Evolutionary conservation across 768 basidiomycete genomes (phyloP).

Genomic region (Amanita rimosa): DNA sequence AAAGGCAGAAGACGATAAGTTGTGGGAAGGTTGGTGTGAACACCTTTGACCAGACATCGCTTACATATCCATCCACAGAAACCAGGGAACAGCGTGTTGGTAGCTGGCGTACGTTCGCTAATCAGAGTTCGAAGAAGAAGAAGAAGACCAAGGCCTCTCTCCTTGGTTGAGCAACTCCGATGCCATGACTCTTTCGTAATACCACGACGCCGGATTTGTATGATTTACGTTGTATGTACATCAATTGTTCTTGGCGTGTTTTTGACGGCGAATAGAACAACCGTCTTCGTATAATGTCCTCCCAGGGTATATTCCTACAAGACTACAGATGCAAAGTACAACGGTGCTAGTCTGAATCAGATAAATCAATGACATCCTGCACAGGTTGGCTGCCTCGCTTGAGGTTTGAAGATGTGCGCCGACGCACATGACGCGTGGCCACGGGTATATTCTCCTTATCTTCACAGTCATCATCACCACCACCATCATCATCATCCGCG

Average conservation of each 20-base stretch:
- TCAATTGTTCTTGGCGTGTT: conserved; percentile 5
- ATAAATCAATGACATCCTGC: conserved; percentile 49
- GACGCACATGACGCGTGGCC: conserved; percentile 6
- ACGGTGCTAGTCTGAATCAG: conserved; percentile 28
- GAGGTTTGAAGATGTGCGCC: background rate
- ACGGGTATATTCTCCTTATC: conserved; percentile 7
- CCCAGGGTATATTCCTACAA: conserved; percentile 1
- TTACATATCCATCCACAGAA: conserved; percentile 27
- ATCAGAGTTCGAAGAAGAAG: conserved; percentile 63
- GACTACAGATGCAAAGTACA: background rate
- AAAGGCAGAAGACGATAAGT: conserved; percentile 80
- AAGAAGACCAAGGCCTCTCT: conserved; percentile 62
- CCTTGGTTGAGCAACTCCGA: conserved; percentile 47
- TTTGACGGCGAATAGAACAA: conserved; percentile 4
- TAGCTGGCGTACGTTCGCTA: conserved; percentile 71
- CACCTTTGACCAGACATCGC: background rate
- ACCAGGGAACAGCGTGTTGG: conserved; percentile 73
- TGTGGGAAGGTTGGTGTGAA: conserved; percentile 73
- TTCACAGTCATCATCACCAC: conserved; percentile 1
- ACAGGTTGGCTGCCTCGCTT: background rate
- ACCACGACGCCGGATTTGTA: conserved; percentile 4
- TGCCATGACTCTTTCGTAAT: too few relatives aligned
- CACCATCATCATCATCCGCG: background rate
- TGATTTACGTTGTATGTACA: conserved; percentile 9
- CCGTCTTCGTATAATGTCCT: conserved; percentile 5